Percentiles rank a stretch among this genome's conserved stretches.
phyloP scores from a whole-genome alignment of 352 stramenopile genomes.

The Phytophthora foliorum region DNA sequence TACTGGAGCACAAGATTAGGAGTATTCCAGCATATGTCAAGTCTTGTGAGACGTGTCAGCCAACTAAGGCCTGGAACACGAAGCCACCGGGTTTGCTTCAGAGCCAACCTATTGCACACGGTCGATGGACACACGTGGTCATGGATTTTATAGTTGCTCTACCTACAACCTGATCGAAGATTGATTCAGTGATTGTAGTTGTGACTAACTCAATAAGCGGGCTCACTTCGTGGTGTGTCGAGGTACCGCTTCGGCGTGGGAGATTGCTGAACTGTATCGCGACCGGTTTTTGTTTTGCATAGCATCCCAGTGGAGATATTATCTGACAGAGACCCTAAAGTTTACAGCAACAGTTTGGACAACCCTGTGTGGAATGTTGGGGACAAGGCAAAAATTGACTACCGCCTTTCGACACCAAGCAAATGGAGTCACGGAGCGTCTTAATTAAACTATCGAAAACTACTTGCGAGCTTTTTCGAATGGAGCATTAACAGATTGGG shows the following conservation, averaged over 20 bases:
- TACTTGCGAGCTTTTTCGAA: conserved; percentile 14
- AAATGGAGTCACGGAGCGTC: too few species aligned
- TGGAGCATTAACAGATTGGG: conserved; percentile 18
- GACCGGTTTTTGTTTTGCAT: too few species aligned
- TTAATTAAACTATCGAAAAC: conserved; percentile 33
- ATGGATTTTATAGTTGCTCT: conserved; percentile 26
- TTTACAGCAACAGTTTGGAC: conserved; percentile 1
- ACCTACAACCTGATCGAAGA: neutral
- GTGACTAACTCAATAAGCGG: conserved; percentile 15
- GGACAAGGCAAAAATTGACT: conserved; percentile 20
- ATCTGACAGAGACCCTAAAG: too few species aligned
- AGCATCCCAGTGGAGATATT: too few species aligned
- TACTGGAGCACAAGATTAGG: too few species aligned
- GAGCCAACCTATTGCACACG: too few species aligned
- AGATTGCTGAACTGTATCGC: too few species aligned
- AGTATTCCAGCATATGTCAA: too few species aligned
- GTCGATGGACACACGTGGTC: neutral
- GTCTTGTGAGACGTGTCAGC: too few species aligned
- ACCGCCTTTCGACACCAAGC: conserved; percentile 21
- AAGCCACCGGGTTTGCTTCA: too few species aligned
- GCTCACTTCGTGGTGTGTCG: neutral
- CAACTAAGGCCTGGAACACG: too few species aligned
- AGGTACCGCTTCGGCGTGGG: too few species aligned
- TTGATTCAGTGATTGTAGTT: conserved; percentile 15
- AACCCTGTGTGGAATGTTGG: conserved; percentile 5